These are phyloP conservation scores for Pycnococcus provasolii DNA, from an alignment of 139 green algal species.

Conservation along the genomic window DNA sequence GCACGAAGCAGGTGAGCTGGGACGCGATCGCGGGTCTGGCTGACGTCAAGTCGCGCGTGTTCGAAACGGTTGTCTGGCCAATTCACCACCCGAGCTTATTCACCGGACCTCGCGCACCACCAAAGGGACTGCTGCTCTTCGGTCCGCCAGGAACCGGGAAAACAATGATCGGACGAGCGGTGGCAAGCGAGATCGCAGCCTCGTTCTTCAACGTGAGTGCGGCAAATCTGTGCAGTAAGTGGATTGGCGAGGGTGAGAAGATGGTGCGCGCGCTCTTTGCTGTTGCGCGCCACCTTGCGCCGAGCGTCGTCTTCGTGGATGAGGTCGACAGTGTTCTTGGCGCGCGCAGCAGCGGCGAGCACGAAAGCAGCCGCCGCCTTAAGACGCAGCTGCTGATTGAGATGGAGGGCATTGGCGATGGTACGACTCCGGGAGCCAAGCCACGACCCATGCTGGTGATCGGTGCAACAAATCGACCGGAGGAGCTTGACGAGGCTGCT, in stretches of 20 bases:
- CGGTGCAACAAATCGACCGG: constrained; percentile 88
- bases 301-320: constrained; percentile 98
- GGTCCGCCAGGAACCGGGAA: constrained; percentile 83
- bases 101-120: constrained; percentile 52
- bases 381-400: constrained; percentile 95
- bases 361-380: constrained; percentile 84
- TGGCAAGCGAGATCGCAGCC: constrained; percentile 87
- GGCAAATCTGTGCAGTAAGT: constrained; percentile 91
- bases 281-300: constrained; percentile 67
- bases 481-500: constrained; percentile 95
- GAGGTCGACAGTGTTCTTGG: constrained; percentile 95
- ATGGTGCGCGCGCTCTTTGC: constrained; percentile 88
- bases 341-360: constrained; percentile 65
- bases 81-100: constrained; percentile 89
- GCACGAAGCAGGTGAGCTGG: constrained; percentile 32
- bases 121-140: constrained; percentile 84
- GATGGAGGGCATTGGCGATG: constrained; percentile 55
- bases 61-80: constrained; percentile 95
- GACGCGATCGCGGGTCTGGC: constrained; percentile 55
- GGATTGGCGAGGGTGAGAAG: constrained; percentile 97
- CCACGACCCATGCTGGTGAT: constrained; percentile 60
- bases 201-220: constrained; percentile 96
- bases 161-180: constrained; percentile 88
- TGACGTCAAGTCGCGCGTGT: constrained; percentile 44
- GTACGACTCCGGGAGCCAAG: too few relatives aligned